These are phyloP conservation scores for Chenopodium formosanum DNA, from an alignment of 148 eudicot genomes.

Conservation along the genomic window DNA sequence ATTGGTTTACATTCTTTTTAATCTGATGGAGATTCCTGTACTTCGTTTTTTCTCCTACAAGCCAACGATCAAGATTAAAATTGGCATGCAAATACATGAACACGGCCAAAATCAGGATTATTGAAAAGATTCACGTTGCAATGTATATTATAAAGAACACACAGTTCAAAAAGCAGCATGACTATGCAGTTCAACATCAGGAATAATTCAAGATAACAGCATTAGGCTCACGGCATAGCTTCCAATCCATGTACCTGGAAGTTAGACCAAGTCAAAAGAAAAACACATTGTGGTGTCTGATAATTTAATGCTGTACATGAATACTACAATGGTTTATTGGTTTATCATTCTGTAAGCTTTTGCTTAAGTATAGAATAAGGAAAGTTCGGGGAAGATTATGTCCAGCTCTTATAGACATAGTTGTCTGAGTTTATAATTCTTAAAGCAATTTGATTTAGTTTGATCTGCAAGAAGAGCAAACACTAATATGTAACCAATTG, in stretches of 20 bases:
- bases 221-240: neutral
- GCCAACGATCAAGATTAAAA: neutral
- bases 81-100: neutral
- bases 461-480: slow-evolving; percentile 14
- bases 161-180: neutral
- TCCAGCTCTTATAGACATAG: neutral
- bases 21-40: neutral
- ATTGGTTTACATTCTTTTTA: neutral
- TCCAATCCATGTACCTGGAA: neutral
- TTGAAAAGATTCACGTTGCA: neutral
- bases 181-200: neutral
- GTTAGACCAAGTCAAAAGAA: neutral
- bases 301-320: neutral
- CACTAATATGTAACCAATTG: neutral
- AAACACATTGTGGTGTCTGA: neutral
- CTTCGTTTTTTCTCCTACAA: too few species aligned
- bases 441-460: neutral
- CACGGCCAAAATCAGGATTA: neutral
- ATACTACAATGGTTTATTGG: neutral
- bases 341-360: slow-evolving; percentile 5
- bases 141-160: neutral
- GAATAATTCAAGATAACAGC: neutral
- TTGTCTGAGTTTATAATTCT: neutral
- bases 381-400: neutral
- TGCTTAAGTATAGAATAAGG: neutral